Evolutionary conservation across 306 rosid species (phyloP), one percentile per base, ranked within the genome.

Genomic region (Quercus alba): DNA sequence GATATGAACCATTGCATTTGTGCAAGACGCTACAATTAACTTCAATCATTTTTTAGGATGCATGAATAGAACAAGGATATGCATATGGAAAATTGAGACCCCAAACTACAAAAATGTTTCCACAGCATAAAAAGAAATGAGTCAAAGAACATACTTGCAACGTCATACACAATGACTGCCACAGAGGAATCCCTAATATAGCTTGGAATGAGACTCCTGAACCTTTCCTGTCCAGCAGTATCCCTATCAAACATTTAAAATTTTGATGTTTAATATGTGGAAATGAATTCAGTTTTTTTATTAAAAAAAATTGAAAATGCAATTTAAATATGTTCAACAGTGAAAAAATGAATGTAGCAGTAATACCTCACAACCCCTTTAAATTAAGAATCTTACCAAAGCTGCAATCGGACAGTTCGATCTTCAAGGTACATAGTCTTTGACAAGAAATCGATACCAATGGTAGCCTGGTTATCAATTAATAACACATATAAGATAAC

Each of bases 391-490:
- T 61, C 90, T 75, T 57, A 89, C 92, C 92, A 89, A 68, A 86
- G 81, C 76, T 89, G 90, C 84, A 89, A 82, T 33, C 90, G 86
- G 52, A 84, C 85, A 20, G 92, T 86, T 52, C 90, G 85, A 70
- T 89, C 92, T 82, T 89, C 92, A 72, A 89, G 92, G 77, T 89
- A 89, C 92, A 89, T 89, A 56, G 90, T 89, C 81, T 89, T 89
- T 52, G 90, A 89, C 13, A 86, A 79, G 75, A 89, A 89, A 72
- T 89, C 90, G 28, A 86, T 89, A 30, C 90, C 90, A 19, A 86
- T 86, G 52, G 90, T 89, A 59, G 90, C 92, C 92, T 89, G 92
- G 30, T 66, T 35, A 79, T 59, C 3, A 57, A 14, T 15, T 59
- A 55, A 3, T 31, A 10, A n/a, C 13, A 54, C n/a, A 9, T 12